Evolutionary conservation across 2,329 filamentous ascomycete species (phyloP).

Genomic region (Peltaster fructicola): DNA sequence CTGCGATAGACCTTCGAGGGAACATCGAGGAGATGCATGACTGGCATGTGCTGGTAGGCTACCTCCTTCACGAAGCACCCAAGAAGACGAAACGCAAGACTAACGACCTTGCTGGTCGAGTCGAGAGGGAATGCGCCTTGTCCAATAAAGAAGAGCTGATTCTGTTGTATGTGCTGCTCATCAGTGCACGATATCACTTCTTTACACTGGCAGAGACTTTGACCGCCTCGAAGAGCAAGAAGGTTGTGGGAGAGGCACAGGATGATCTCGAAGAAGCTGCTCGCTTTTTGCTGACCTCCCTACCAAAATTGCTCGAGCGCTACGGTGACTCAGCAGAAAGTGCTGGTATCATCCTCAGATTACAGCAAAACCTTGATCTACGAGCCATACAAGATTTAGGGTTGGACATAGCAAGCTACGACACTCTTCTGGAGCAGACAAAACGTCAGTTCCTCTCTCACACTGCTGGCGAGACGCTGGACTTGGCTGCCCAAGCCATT

Average conservation of each 20-base stretch:
- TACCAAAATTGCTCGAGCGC: constrained; percentile 78
- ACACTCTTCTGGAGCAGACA: constrained; percentile 71
- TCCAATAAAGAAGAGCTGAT: constrained; percentile 63
- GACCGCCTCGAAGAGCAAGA: constrained; percentile 38
- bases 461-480: constrained; percentile 66
- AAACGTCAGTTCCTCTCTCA: constrained; percentile 91
- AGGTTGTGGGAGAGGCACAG: constrained; percentile 40
- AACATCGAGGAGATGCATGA: constrained; percentile 62
- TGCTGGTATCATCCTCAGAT: constrained; percentile 64
- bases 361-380: constrained; percentile 74
- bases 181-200: constrained; percentile 60
- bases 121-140: constrained; percentile 58
- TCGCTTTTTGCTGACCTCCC: constrained; percentile 56
- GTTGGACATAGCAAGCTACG: constrained; percentile 67
- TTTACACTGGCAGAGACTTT: constrained; percentile 46
- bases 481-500: constrained; percentile 66
- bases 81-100: constrained; percentile 34
- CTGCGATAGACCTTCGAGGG: constrained; percentile 71
- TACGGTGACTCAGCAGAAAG: constrained; percentile 81
- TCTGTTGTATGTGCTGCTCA: constrained; percentile 71
- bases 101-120: constrained; percentile 41
- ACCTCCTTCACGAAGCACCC: constrained; percentile 70
- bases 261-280: constrained; percentile 66
- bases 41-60: constrained; percentile 80
- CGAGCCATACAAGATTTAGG: constrained; percentile 77